Conservation (phyloP, 2,329 filamentous ascomycete genomes). For the Fusarium foetens region DNA sequence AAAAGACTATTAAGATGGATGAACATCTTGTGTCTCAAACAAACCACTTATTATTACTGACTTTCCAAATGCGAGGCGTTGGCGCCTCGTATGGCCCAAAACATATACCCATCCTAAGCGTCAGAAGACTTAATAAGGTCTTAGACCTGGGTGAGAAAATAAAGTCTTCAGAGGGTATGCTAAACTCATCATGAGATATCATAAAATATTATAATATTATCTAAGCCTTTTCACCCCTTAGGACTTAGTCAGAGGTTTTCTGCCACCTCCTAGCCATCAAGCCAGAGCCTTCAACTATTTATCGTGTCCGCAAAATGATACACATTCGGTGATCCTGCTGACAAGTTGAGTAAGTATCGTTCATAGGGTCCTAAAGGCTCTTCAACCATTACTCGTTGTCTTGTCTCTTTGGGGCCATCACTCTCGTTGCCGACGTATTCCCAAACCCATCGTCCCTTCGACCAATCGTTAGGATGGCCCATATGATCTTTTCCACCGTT, state of each 20-base stretch:
- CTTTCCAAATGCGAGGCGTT: neutral
- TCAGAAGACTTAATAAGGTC: neutral
- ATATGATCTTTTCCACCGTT: constrained; percentile 36
- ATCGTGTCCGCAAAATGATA: constrained; percentile 53
- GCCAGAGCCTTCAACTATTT: neutral
- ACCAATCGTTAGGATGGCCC: constrained; percentile 39
- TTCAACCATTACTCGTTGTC: constrained; percentile 59
- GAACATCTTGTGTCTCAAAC: neutral
- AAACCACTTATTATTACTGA: neutral
- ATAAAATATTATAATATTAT: neutral
- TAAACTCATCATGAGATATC: neutral
- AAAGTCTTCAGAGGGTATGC: neutral
- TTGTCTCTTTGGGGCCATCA: constrained; percentile 53
- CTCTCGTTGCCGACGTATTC: constrained; percentile 59
- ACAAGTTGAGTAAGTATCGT: constrained; percentile 57
- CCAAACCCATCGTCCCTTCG: constrained; percentile 62
- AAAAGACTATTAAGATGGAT: neutral
- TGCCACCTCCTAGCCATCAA: neutral
- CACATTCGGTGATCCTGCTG: constrained; percentile 57
- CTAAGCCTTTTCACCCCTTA: neutral
- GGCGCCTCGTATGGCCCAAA: neutral
- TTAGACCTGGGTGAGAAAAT: neutral
- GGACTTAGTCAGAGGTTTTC: neutral
- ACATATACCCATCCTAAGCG: neutral
- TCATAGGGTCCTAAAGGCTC: constrained; percentile 65